Evolutionary conservation across 2,329 filamentous ascomycete genomes (phyloP), one percentile per base, ranked within the genome.

Genomic region (Botrytis aclada): DNA sequence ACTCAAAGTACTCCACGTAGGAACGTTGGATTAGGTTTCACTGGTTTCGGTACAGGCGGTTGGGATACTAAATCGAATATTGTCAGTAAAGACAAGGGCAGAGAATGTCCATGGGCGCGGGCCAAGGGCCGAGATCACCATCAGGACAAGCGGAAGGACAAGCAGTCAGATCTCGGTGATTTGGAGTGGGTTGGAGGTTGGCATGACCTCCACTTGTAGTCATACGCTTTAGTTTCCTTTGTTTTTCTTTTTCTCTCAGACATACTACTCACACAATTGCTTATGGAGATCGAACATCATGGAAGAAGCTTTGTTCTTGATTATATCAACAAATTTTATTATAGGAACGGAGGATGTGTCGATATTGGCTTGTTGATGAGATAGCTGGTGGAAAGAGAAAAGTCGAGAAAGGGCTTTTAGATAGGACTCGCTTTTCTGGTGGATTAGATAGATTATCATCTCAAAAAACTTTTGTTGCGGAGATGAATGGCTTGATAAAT

Each of bases 151-250:
- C 64, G 71, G 18, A 72, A 72, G 56, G 71, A 69, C 7, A 72
- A 72, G 54, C 92, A 80, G 61, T 90, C 91, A 84, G 87, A 80
- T 78, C 83, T 86, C 80, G 91, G 92, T 84, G 88, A 95, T 81
- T 84, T 95, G 86, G 94, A 97, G 89, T 97, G 95, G 91, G 93
- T 97, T 90, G 94, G 94, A 86, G 93, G 93, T 84, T 97, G 93
- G 90, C 90, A 93, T 83, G 82, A 79, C 82, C 81, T 85, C 82
- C 88, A 89, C 87, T 90, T 89, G 88, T 90, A 79, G 79, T 80
- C 74, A 62, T 71, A 74, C 60, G 64, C 72, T 71, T 72, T 65
- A 65, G 29, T 39, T 29, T 72, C 74, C 61, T 74, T 70, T 67
- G n/a, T 74, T 69, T 69, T 63, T 70, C 74, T 74, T 67, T 72